Evolutionary conservation across 2,329 filamentous ascomycete species (phyloP), one percentile per base, ranked within the genome.

Genomic region (Xylariaceae sp.): DNA sequence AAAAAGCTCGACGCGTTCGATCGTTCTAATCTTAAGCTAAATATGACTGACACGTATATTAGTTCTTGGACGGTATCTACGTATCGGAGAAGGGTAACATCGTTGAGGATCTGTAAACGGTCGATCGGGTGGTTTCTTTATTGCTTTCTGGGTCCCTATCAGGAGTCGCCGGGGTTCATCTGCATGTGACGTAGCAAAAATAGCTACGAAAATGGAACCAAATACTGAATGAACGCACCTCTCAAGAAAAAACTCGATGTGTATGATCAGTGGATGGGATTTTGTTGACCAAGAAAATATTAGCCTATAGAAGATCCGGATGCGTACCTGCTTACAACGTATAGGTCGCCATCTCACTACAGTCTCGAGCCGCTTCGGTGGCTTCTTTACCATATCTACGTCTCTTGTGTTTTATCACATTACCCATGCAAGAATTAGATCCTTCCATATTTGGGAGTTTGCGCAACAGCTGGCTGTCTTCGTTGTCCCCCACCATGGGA

Each of bases 31-130:
- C 11, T 9, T 15, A 23, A 18, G 23, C 21, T 24, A 18, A 10
- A 21, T 9, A n/a, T 2, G 3, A 41, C 65, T 70, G 60, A 71
- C 63, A 11, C 24, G 13, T 65, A 67, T 24, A 18, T 60, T 71
- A 95, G 91, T 99, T 99, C 89, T 87, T 99, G 85, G 95, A 99
- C 83, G 94, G 94, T 87, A 85, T 99, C 79, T 99, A 99, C 85
- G 94, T 99, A 74, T 97, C 92, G 75, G 94, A 99, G 89, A 89
- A 91, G 84, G 89, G 89, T 80, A 96, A 97, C 88, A 87, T 99
- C 72, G 82, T 84, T 68, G 88, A 91, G 73, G 87, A 86, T 65
- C 77, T 83, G 69, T 77, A 75, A 75, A 69, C 62, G 69, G 64
- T 67, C 72, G 72, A 72, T 58, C 35, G 71, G 67, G 74, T 66